phyloP scores from a whole-genome alignment of 2,329 filamentous ascomycete species.

The Fusarium beomiforme region DNA sequence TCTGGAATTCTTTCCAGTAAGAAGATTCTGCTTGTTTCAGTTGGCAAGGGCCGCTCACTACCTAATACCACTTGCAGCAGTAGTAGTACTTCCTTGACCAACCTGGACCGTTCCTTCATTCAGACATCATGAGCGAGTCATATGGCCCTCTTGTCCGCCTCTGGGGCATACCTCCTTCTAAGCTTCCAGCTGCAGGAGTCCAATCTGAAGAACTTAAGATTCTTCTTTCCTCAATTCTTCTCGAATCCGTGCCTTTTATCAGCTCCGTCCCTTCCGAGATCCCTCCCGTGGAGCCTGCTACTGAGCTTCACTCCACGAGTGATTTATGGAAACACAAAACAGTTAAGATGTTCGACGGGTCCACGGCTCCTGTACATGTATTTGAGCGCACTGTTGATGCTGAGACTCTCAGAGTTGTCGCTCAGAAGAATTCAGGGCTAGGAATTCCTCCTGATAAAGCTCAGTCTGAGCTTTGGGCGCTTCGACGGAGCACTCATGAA shows the following conservation, averaged over 20 bases:
- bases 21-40: not conserved
- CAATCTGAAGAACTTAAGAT: slow-evolving; percentile 56
- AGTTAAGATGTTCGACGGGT: slow-evolving; percentile 59
- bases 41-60: not conserved
- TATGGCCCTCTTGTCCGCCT: slow-evolving; percentile 63
- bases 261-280: slow-evolving; percentile 59
- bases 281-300: slow-evolving; percentile 28
- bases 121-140: slow-evolving; percentile 34
- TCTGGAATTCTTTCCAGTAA: not conserved
- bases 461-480: slow-evolving; percentile 68
- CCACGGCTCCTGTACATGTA: slow-evolving; percentile 62
- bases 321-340: slow-evolving; percentile 61
- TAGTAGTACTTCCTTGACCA: not conserved
- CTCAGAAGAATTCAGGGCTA: slow-evolving; percentile 46
- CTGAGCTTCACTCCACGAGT: slow-evolving; percentile 18
- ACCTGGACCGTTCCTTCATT: not conserved
- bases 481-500: slow-evolving; percentile 69
- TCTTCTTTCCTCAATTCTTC: slow-evolving; percentile 63
- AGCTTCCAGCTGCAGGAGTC: slow-evolving; percentile 57
- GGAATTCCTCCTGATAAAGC: slow-evolving; percentile 32
- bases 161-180: slow-evolving; percentile 59
- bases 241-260: slow-evolving; percentile 69
- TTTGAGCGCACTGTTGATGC: slow-evolving; percentile 60
- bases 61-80: slow-evolving; percentile 1
- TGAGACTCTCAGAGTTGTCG: slow-evolving; percentile 54